These are phyloP conservation scores for Fraxinus pennsylvanica DNA, from an alignment of 257 asterid genomes.

Conservation along the genomic window DNA sequence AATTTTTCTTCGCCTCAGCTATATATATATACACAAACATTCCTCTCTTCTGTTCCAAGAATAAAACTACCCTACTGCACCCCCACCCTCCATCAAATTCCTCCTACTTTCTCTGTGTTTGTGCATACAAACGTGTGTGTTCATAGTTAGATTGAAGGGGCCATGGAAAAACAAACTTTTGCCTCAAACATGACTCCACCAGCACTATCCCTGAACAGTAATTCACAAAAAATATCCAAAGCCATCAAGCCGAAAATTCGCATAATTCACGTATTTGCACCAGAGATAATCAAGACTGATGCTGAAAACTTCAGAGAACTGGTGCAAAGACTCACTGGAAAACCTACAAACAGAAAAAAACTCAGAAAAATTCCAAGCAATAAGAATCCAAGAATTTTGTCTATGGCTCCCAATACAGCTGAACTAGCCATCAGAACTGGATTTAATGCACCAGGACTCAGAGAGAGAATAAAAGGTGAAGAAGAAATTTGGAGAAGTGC, in stretches of 20 bases:
- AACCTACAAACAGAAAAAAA: background rate
- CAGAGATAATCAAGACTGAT: slow-evolving; percentile 83
- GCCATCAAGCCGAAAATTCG: slow-evolving; percentile 63
- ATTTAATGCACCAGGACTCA: background rate
- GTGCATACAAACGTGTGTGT: background rate
- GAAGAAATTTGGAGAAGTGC: slow-evolving; percentile 75
- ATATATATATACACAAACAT: background rate
- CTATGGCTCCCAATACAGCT: slow-evolving; percentile 12
- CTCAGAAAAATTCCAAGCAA: background rate
- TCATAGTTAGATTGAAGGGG: slow-evolving; percentile 35
- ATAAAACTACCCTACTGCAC: background rate
- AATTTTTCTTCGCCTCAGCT: background rate
- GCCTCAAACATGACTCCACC: slow-evolving; percentile 38
- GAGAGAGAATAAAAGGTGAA: slow-evolving; percentile 56
- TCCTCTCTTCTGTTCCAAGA: background rate
- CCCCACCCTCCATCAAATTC: background rate
- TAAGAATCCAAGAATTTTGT: slow-evolving; percentile 29
- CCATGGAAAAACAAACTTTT: slow-evolving; percentile 14
- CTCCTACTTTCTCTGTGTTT: background rate
- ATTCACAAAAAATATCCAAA: slow-evolving; percentile 61
- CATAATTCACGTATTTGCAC: slow-evolving; percentile 90
- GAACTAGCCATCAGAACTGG: slow-evolving; percentile 26
- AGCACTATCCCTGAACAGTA: slow-evolving; percentile 47
- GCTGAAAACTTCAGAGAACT: slow-evolving; percentile 70
- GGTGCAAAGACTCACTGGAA: slow-evolving; percentile 68